phyloP scores from a whole-genome alignment of 2,329 filamentous ascomycete genomes.

The Aspergillus transmontanensis region DNA sequence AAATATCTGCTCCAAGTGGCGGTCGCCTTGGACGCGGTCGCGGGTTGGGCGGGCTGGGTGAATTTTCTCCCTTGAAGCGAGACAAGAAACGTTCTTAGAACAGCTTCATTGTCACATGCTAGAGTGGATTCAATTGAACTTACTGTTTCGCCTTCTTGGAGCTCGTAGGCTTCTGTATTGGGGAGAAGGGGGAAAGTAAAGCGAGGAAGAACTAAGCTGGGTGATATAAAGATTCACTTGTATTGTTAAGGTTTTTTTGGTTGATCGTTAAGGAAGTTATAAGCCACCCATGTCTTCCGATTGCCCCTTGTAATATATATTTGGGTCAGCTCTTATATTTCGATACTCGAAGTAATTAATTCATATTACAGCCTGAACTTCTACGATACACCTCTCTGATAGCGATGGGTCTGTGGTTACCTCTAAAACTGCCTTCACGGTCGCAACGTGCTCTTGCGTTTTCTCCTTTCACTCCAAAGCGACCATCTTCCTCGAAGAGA shows the following conservation, averaged over 20 bases:
- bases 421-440: not conserved
- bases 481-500: slow-evolving; percentile 63
- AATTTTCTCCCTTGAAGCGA: slow-evolving; percentile 73
- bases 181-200: not conserved
- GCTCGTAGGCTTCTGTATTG: not conserved
- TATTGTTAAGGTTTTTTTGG: not conserved
- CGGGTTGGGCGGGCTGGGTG: slow-evolving; percentile 52
- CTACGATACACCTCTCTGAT: not conserved
- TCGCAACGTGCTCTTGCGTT: slow-evolving; percentile 22
- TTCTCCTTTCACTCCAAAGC: slow-evolving; percentile 22
- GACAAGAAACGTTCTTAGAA: slow-evolving; percentile 54
- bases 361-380: not conserved
- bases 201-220: not conserved
- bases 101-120: not conserved
- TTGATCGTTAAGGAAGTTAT: not conserved
- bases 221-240: not conserved
- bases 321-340: not conserved
- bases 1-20: slow-evolving; percentile 7
- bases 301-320: not conserved
- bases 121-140: not conserved
- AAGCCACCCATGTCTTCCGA: not conserved
- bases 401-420: not conserved
- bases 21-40: slow-evolving; percentile 18
- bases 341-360: not conserved
- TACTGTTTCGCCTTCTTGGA: not conserved